Conservation (phyloP, 805 yeast genomes). For the Cephaloascus fragrans region DNA sequence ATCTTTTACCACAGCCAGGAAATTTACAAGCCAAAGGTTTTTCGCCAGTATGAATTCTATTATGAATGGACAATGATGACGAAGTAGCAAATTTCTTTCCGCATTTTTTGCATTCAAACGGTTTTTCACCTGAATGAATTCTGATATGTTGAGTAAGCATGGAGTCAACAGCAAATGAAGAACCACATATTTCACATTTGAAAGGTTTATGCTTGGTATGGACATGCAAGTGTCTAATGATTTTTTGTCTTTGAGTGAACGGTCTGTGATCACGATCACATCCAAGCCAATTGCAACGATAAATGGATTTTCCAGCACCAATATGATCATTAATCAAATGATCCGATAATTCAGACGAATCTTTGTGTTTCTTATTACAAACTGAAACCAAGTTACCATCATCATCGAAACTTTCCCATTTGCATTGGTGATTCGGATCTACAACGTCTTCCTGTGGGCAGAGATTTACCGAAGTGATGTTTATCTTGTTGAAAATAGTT, state of each 20-base stretch:
- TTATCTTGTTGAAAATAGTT: too few species aligned
- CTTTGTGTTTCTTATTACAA: conserved; percentile 42
- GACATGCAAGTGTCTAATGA: conserved; percentile 75
- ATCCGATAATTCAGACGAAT: conserved; percentile 54
- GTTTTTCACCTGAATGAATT: conserved; percentile 85
- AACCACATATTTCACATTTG: conserved; percentile 59
- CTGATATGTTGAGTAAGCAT: conserved; percentile 76
- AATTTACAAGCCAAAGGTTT: conserved; percentile 74
- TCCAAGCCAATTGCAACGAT: conserved; percentile 69
- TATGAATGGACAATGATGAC: conserved; percentile 74
- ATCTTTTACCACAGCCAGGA: conserved; percentile 75
- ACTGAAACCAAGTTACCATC: conserved; percentile 25
- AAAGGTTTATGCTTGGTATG: conserved; percentile 84
- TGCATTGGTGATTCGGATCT: conserved; percentile 14
- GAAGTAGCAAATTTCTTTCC: conserved; percentile 74
- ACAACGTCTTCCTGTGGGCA: neutral
- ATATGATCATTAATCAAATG: conserved; percentile 67
- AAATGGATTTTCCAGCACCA: conserved; percentile 60
- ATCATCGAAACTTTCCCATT: conserved; percentile 23
- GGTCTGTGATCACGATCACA: conserved; percentile 57
- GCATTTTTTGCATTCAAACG: conserved; percentile 66
- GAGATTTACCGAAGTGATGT: conserved; percentile 22
- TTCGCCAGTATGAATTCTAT: conserved; percentile 82
- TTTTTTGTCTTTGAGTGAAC: conserved; percentile 78
- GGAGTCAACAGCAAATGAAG: conserved; percentile 65